Conservation (phyloP, 2,329 filamentous ascomycete genomes). For the Sordariomycetes sp. region DNA sequence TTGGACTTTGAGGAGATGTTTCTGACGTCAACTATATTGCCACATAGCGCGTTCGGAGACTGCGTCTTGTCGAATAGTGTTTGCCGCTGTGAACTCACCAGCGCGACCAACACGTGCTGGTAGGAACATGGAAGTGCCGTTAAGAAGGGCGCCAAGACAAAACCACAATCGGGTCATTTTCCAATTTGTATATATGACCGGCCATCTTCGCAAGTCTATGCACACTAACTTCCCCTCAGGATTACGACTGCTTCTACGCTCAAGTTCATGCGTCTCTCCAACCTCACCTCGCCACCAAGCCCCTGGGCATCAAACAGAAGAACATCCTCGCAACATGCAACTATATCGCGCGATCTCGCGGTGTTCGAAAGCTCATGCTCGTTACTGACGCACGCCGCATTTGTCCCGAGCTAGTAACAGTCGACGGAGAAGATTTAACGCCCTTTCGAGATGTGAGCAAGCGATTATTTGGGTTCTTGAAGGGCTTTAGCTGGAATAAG, state of each 20-base stretch:
- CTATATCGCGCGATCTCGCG: constrained; percentile 73
- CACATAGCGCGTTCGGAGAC: no score
- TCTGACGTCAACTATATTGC: no score
- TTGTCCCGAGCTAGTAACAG: constrained; percentile 77
- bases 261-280: constrained; percentile 79
- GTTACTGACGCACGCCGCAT: constrained; percentile 70
- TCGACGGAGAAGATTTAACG: constrained; percentile 79
- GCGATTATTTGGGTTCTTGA: constrained; percentile 63
- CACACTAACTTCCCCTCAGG: constrained; percentile 28
- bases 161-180: constrained; percentile 61
- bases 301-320: constrained; percentile 84
- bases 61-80: no score
- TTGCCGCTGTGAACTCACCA: no score
- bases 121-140: no score
- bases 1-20: no score
- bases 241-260: constrained; percentile 91
- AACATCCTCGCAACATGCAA: constrained; percentile 91
- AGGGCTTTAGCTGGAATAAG: constrained; percentile 65
- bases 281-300: constrained; percentile 60
- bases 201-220: neutral
- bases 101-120: no score
- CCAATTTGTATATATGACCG: constrained; percentile 71
- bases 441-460: constrained; percentile 84
- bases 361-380: constrained; percentile 74
- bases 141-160: neutral